phyloP scores from a whole-genome alignment of 345 rosid genomes.

The Brassica incana region DNA sequence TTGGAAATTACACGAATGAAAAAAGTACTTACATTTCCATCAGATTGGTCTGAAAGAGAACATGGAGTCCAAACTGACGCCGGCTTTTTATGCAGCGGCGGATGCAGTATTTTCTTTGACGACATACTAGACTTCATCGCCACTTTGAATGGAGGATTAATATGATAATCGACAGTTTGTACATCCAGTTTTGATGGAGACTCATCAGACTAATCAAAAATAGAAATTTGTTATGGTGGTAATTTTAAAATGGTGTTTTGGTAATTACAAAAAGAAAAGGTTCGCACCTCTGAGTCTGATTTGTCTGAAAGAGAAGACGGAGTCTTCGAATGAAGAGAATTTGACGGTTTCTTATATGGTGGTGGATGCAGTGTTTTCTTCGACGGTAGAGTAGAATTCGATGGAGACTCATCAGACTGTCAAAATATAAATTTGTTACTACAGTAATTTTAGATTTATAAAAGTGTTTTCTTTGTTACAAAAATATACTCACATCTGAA shows the following conservation, averaged over 20 bases:
- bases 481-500: conserved; percentile 58
- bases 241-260: not conserved
- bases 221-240: not conserved
- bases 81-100: not conserved
- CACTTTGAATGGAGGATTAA: not conserved
- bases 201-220: not conserved
- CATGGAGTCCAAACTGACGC: not conserved
- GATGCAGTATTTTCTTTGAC: not conserved
- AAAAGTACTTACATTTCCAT: not conserved
- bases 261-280: not conserved
- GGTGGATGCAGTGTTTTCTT: not conserved
- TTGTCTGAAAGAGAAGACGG: not conserved
- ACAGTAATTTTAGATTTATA: not conserved
- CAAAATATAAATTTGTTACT: not conserved
- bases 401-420: conserved; percentile 77
- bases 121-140: not conserved
- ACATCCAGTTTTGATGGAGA: not conserved
- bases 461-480: not conserved
- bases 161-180: not conserved
- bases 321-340: not conserved
- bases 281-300: not conserved
- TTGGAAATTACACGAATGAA: not conserved
- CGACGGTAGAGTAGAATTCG: conserved; percentile 37
- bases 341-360: not conserved
- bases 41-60: not conserved